Evolutionary conservation across 2,329 filamentous ascomycete species (phyloP).

Genomic region (Colletotrichum acutatum): DNA sequence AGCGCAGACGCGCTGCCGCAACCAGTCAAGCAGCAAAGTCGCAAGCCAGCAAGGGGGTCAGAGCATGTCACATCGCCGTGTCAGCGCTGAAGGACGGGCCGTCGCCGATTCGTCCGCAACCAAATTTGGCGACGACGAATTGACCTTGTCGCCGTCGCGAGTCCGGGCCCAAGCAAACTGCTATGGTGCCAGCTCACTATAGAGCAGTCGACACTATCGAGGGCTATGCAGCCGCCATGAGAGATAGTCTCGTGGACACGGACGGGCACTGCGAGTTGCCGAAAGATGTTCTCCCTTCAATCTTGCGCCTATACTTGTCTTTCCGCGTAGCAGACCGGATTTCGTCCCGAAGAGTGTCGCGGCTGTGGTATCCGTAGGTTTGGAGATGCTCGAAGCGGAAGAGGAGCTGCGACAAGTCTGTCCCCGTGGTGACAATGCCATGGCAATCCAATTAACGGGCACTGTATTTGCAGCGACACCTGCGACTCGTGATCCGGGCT

Average conservation of each 20-base stretch:
- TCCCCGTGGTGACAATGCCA: constrained; percentile 8
- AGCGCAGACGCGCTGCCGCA: constrained; percentile 21
- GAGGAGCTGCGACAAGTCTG: constrained; percentile 5
- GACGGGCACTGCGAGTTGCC: constrained; percentile 17
- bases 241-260: constrained; percentile 31
- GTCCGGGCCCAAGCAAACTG: constrained; percentile 11
- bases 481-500: constrained; percentile 29
- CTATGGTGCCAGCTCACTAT: constrained; percentile 13
- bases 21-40: constrained; percentile 33
- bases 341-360: background rate
- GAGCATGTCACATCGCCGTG: constrained; percentile 38
- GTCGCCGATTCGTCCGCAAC: constrained; percentile 34
- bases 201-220: constrained; percentile 24
- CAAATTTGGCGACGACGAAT: constrained; percentile 28
- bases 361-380: background rate
- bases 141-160: constrained; percentile 31
- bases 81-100: constrained; percentile 34
- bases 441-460: constrained; percentile 24
- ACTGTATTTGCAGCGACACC: constrained; percentile 26
- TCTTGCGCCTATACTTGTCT: background rate
- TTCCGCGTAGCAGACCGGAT: background rate
- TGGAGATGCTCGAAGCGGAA: background rate
- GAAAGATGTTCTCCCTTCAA: background rate
- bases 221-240: constrained; percentile 30
- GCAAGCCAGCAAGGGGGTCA: constrained; percentile 25